phyloP scores from a whole-genome alignment of 2,329 filamentous ascomycete species.

The Pyricularia grisea region DNA sequence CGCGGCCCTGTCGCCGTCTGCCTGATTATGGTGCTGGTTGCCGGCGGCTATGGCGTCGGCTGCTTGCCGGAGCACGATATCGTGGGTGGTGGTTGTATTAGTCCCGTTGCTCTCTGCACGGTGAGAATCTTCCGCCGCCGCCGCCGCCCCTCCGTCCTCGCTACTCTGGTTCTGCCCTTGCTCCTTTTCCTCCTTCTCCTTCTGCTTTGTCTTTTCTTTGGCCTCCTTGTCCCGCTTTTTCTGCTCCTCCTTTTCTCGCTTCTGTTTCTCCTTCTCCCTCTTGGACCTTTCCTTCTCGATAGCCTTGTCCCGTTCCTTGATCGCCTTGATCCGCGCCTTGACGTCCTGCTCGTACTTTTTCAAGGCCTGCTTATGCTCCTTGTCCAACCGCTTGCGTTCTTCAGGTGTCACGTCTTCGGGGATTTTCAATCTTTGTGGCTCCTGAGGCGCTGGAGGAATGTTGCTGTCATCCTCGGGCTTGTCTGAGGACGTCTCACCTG shows the following conservation, averaged over 20 bases:
- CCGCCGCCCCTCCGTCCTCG: not conserved
- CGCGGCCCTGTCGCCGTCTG: not conserved
- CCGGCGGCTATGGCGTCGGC: not conserved
- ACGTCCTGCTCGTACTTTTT: slow-evolving; percentile 58
- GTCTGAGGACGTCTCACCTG: not conserved
- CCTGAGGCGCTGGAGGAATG: slow-evolving; percentile 40
- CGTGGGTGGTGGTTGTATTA: not conserved
- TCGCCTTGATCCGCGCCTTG: slow-evolving; percentile 55
- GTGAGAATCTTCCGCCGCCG: not conserved
- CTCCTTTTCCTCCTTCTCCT: slow-evolving; percentile 13
- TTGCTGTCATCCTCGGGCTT: slow-evolving; percentile 8
- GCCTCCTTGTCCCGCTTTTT: slow-evolving; percentile 23
- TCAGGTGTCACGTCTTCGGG: slow-evolving; percentile 53
- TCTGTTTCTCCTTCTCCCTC: slow-evolving; percentile 30
- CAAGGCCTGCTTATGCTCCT: slow-evolving; percentile 51
- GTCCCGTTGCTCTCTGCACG: not conserved
- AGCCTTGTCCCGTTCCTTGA: slow-evolving; percentile 54
- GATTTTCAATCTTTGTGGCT: slow-evolving; percentile 47
- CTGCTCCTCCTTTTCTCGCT: slow-evolving; percentile 13
- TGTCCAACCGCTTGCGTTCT: slow-evolving; percentile 58
- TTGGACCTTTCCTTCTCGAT: slow-evolving; percentile 41
- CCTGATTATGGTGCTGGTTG: not conserved
- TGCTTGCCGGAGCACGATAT: slow-evolving; percentile 3
- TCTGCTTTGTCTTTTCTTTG: slow-evolving; percentile 18
- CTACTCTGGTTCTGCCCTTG: not conserved